Evolutionary conservation across 768 basidiomycete genomes (phyloP).

Genomic region (Crassisporium funariophilum): DNA sequence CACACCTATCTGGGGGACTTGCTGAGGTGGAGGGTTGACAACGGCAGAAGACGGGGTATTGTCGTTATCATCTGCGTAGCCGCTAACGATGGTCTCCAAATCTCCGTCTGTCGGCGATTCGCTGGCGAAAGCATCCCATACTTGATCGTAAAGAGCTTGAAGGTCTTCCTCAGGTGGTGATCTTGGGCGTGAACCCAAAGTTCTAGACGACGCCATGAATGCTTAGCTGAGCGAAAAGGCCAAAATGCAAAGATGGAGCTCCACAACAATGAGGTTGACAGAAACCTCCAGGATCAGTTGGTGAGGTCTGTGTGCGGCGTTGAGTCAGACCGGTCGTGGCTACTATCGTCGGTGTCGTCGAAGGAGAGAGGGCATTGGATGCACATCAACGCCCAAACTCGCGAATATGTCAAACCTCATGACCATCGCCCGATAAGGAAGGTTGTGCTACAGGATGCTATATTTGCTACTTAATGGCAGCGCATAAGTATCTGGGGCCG

Average conservation of each 20-base stretch:
- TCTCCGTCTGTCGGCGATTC: slow-evolving; percentile 38
- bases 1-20: slow-evolving; percentile 9
- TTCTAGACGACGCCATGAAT: slow-evolving; percentile 21
- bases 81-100: slow-evolving; percentile 40
- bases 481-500: too few relatives aligned
- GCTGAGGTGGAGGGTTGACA: slow-evolving; percentile 6
- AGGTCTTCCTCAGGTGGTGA: slow-evolving; percentile 70
- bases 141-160: slow-evolving; percentile 74
- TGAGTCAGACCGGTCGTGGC: too few relatives aligned
- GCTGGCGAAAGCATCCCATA: slow-evolving; percentile 68
- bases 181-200: slow-evolving; percentile 22
- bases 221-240: not conserved
- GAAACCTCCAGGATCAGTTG: not conserved
- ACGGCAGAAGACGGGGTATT: slow-evolving; percentile 14
- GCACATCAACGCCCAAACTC: slow-evolving; percentile 16
- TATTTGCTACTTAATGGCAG: too few relatives aligned
- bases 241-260: too few relatives aligned
- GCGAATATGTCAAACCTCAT: slow-evolving; percentile 21
- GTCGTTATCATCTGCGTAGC: slow-evolving; percentile 31
- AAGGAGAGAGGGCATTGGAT: slow-evolving; percentile 2
- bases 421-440: slow-evolving; percentile 24
- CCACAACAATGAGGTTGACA: not conserved
- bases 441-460: too few relatives aligned
- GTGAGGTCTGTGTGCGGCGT: not conserved
- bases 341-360: slow-evolving; percentile 10